Evolutionary conservation across 345 rosid species (phyloP).

Genomic region (Murraya koenigii): DNA sequence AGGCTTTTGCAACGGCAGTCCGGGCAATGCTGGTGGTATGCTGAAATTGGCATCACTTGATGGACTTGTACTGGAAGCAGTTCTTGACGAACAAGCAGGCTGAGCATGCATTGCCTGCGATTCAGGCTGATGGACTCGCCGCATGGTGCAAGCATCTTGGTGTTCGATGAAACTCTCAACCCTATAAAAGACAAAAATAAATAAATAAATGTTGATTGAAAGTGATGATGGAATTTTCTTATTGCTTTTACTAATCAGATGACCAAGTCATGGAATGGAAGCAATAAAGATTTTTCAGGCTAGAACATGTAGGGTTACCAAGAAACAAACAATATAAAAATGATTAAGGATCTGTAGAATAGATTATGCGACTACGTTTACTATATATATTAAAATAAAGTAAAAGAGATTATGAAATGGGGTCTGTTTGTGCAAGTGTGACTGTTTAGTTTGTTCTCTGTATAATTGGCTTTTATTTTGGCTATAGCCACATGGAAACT

Average conservation of each 20-base stretch:
- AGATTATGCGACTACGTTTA: conserved; percentile 26
- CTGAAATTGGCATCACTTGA: conserved; percentile 64
- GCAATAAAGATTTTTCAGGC: not conserved
- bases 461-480: conserved; percentile 13
- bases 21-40: conserved; percentile 35
- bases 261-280: not conserved
- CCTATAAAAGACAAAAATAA: conserved; percentile 29
- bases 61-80: conserved; percentile 75
- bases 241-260: not conserved
- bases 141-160: conserved; percentile 68
- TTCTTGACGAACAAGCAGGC: conserved; percentile 63
- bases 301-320: conserved; percentile 33
- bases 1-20: conserved; percentile 20
- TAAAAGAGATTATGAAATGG: conserved; percentile 11
- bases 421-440: conserved; percentile 9
- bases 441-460: conserved; percentile 3
- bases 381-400: conserved; percentile 13
- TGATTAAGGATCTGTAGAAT: conserved; percentile 19
- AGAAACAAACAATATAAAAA: conserved; percentile 41
- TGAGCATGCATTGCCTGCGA: conserved; percentile 25
- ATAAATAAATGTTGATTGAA: conserved; percentile 17
- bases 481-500: conserved; percentile 16
- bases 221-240: conserved; percentile 18
- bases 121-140: conserved; percentile 53
- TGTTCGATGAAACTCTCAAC: conserved; percentile 91